Conservation (phyloP, 169 alveolate species). For the Plasmodium berghei region DNA sequence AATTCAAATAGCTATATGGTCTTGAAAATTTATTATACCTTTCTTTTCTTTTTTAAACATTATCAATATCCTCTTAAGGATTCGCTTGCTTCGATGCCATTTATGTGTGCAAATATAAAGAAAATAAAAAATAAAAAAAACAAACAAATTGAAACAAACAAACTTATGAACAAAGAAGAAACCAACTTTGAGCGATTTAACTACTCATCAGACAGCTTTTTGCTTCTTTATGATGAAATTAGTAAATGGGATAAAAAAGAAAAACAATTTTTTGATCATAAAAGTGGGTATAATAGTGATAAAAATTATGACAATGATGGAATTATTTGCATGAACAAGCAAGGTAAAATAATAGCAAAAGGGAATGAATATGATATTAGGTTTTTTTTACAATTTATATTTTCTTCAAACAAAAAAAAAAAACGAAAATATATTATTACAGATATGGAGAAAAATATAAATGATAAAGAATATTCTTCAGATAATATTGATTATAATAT, state of each 20-base stretch:
- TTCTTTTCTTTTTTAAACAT: conserved; percentile 46
- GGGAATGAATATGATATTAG: background rate
- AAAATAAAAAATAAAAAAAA: background rate
- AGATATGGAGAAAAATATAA: background rate
- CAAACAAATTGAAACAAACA: background rate
- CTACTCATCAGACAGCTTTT: conserved; percentile 8
- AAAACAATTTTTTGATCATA: background rate
- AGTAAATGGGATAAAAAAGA: background rate
- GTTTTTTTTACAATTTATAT: background rate
- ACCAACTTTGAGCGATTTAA: background rate
- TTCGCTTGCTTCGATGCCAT: background rate
- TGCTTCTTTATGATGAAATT: background rate
- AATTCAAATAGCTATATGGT: conserved; percentile 42
- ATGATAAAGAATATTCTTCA: background rate
- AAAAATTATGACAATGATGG: conserved; percentile 6
- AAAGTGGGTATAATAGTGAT: no score
- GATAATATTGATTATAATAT: conserved; percentile 24
- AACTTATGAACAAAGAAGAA: background rate
- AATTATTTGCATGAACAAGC: background rate
- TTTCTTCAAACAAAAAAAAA: background rate
- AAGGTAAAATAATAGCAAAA: background rate
- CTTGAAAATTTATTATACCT: conserved; percentile 29
- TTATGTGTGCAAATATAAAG: background rate
- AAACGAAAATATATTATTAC: background rate
- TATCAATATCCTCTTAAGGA: conserved; percentile 36